Evolutionary conservation across 2,329 filamentous ascomycete genomes (phyloP).

Genomic region (Orbilia javanica): DNA sequence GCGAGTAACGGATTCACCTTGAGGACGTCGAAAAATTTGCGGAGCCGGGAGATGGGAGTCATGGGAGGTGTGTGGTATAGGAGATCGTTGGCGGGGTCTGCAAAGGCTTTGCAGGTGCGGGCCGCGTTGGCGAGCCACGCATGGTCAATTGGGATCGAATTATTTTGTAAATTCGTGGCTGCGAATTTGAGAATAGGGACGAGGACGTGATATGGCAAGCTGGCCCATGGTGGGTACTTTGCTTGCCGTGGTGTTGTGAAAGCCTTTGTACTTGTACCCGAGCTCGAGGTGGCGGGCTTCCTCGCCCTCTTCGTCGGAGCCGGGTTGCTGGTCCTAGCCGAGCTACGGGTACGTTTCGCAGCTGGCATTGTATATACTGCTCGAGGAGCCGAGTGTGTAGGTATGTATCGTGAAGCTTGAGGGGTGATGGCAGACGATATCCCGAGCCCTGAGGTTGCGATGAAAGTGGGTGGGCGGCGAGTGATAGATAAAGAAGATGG

Average conservation of each 20-base stretch:
- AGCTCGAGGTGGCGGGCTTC: conserved; percentile 9
- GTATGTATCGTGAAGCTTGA: background rate
- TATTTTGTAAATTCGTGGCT: conserved; percentile 18
- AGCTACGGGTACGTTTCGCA: background rate
- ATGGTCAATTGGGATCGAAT: conserved; percentile 27
- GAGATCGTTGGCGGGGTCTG: conserved; percentile 47
- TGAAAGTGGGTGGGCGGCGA: background rate
- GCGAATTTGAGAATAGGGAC: conserved; percentile 42
- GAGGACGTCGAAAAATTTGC: conserved; percentile 37
- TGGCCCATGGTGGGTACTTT: conserved; percentile 46
- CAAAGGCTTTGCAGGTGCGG: conserved; percentile 49
- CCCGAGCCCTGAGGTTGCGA: background rate
- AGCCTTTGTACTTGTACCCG: background rate
- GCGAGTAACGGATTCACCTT: conserved; percentile 27
- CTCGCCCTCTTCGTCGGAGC: conserved; percentile 10
- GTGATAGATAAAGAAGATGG: conserved; percentile 30
- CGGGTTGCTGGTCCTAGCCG: background rate
- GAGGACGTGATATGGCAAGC: conserved; percentile 42
- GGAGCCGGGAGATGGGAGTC: conserved; percentile 18
- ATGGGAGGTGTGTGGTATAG: conserved; percentile 37
- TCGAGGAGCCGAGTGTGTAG: conserved; percentile 10
- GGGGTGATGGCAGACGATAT: background rate
- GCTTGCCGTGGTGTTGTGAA: conserved; percentile 42
- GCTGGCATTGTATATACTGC: conserved; percentile 21
- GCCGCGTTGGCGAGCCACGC: conserved; percentile 44